A percentile compares a stretch with the other conserved stretches of the same genome.
Conservation (phyloP, 176 grass and related monocot genomes). For the Lolium multiflorum region DNA sequence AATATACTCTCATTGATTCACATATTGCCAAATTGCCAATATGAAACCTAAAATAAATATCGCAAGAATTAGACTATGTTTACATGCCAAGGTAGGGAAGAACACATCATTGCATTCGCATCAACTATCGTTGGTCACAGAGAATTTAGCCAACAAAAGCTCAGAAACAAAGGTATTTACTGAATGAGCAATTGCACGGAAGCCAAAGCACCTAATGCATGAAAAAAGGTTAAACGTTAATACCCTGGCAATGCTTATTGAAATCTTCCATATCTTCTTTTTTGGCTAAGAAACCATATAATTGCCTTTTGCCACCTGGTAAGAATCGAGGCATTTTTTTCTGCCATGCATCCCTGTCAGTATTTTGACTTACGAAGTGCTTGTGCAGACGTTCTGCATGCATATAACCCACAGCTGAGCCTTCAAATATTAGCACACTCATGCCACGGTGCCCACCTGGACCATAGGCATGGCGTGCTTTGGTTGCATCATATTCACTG, state of each 20-base stretch:
- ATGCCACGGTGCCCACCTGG: constrained; percentile 88
- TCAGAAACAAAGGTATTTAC: constrained; percentile 27
- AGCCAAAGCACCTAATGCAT: not conserved
- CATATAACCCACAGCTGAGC: constrained; percentile 72
- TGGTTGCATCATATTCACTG: constrained; percentile 63
- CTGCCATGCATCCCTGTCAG: constrained; percentile 72
- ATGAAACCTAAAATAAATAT: not conserved
- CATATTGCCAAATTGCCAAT: not conserved
- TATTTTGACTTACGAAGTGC: constrained; percentile 75
- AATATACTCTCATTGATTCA: not conserved
- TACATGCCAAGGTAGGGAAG: not conserved
- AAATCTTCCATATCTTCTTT: constrained; percentile 87
- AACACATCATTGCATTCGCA: not conserved
- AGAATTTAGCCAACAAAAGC: not conserved
- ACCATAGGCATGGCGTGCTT: constrained; percentile 87
- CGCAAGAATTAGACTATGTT: not conserved
- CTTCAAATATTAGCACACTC: constrained; percentile 88
- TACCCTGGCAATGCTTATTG: constrained; percentile 80
- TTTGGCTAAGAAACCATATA: constrained; percentile 81
- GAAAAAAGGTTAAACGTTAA: constrained; percentile 11
- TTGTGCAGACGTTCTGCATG: constrained; percentile 80
- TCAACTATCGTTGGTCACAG: not conserved
- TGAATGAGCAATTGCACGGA: constrained; percentile 27
- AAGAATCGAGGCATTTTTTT: constrained; percentile 41
- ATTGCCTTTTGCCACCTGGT: constrained; percentile 77